A percentile compares a stretch with the other conserved stretches of the same genome.
Evolutionary conservation across 495 filamentous ascomycete species (phyloP).

Genomic region (Aspergillus steynii): DNA sequence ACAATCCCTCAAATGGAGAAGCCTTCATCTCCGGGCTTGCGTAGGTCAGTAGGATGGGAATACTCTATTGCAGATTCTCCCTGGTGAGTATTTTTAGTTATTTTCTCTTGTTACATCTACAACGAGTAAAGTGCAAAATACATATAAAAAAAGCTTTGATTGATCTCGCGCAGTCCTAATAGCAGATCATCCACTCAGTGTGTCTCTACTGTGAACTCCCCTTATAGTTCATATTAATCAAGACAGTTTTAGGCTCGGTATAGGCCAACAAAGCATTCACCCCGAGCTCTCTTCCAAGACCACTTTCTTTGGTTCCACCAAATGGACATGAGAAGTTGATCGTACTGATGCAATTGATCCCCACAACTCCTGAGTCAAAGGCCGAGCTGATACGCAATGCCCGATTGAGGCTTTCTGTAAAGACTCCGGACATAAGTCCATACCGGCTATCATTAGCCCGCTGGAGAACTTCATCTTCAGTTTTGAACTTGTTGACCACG

Average conservation of each 20-base stretch:
- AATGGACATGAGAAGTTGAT: slow-evolving; percentile 33
- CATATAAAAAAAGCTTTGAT: no score
- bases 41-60: no score
- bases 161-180: no score
- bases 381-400: slow-evolving; percentile 49
- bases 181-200: no score
- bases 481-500: slow-evolving; percentile 39
- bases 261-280: slow-evolving; percentile 8
- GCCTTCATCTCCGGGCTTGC: no score
- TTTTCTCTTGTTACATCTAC: no score
- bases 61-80: no score
- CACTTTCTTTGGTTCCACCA: slow-evolving; percentile 51
- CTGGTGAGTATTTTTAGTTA: no score
- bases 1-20: no score
- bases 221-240: slow-evolving; percentile 11
- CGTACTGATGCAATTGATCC: slow-evolving; percentile 47
- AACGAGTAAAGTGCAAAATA: no score
- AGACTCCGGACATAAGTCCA: slow-evolving; percentile 47
- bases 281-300: slow-evolving; percentile 38
- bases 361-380: slow-evolving; percentile 54
- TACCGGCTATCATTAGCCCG: slow-evolving; percentile 44
- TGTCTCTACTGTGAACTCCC: no score
- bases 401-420: slow-evolving; percentile 52
- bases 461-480: slow-evolving; percentile 40
- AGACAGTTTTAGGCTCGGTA: slow-evolving; percentile 10